Conservation (phyloP, 2,329 filamentous ascomycete species). For the Penicillium sp. region DNA sequence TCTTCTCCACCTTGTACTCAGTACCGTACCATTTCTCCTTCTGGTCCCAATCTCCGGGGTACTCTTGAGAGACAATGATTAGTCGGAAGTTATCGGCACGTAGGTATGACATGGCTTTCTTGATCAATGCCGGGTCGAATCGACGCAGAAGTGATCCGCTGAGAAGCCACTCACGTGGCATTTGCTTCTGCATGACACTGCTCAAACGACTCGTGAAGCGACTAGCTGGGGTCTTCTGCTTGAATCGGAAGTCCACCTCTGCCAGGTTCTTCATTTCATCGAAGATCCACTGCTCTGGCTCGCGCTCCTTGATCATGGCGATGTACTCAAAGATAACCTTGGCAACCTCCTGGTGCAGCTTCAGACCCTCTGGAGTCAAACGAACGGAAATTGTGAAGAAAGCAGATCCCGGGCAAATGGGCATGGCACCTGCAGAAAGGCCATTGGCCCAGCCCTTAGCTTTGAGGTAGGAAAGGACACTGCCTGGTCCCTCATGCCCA, state of each 20-base stretch:
- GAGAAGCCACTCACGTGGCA: slow-evolving; percentile 83
- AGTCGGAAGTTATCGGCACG: slow-evolving; percentile 88
- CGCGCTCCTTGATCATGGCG: slow-evolving; percentile 74
- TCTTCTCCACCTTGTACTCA: slow-evolving; percentile 80
- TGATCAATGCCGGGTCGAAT: slow-evolving; percentile 77
- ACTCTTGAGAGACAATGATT: slow-evolving; percentile 77
- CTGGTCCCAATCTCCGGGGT: slow-evolving; percentile 78
- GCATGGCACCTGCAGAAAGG: slow-evolving; percentile 73
- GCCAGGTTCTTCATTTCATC: slow-evolving; percentile 87
- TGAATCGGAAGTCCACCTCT: slow-evolving; percentile 93
- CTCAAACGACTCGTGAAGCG: slow-evolving; percentile 84
- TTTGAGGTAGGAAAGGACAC: slow-evolving; percentile 87
- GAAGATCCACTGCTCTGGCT: slow-evolving; percentile 90
- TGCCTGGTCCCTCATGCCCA: slow-evolving; percentile 89
- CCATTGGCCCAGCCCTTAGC: slow-evolving; percentile 86
- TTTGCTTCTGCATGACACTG: slow-evolving; percentile 85
- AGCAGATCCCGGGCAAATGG: slow-evolving; percentile 76
- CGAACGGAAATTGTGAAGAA: slow-evolving; percentile 78
- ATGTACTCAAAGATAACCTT: slow-evolving; percentile 91
- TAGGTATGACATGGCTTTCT: slow-evolving; percentile 70
- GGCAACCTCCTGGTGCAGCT: slow-evolving; percentile 77
- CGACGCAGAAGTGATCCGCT: slow-evolving; percentile 77
- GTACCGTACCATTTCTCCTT: slow-evolving; percentile 99
- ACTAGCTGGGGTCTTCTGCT: slow-evolving; percentile 86
- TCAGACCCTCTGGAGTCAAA: slow-evolving; percentile 80